Conservation (phyloP, 768 basidiomycete genomes). For the Suillus placidus region DNA sequence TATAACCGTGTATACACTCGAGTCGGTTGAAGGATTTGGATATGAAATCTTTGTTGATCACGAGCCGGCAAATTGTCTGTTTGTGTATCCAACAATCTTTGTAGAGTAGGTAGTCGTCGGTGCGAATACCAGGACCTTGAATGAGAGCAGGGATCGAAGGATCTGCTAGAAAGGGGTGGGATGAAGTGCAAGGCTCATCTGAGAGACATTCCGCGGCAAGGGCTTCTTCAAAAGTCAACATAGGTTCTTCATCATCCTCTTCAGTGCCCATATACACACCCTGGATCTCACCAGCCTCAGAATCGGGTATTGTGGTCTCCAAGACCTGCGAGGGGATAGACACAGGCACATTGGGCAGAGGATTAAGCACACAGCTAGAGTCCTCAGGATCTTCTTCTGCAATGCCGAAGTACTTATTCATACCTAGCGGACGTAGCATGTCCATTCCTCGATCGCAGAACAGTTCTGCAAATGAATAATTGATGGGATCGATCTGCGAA, state of each 20-base stretch:
- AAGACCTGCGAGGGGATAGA: background rate
- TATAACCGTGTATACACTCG: background rate
- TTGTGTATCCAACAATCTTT: slow-evolving; percentile 8
- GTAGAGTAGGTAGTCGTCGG: slow-evolving; percentile 1
- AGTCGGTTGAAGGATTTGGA: background rate
- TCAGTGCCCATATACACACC: background rate
- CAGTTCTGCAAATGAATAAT: background rate
- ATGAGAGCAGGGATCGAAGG: too few relatives aligned
- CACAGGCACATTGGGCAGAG: background rate
- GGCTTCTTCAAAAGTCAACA: background rate
- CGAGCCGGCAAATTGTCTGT: background rate
- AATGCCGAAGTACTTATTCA: background rate
- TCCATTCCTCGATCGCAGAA: background rate
- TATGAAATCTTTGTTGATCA: slow-evolving; percentile 1
- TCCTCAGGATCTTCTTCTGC: background rate
- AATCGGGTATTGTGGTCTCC: background rate
- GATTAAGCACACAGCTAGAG: background rate
- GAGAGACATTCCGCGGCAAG: background rate
- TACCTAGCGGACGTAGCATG: background rate
- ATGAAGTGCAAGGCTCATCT: too few relatives aligned
- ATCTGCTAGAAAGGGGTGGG: background rate
- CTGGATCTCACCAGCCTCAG: background rate
- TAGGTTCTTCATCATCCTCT: background rate
- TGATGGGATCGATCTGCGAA: background rate
- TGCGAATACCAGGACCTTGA: background rate